phyloP scores from a whole-genome alignment of 2,329 filamentous ascomycete species.

The Beauveria sp. region DNA sequence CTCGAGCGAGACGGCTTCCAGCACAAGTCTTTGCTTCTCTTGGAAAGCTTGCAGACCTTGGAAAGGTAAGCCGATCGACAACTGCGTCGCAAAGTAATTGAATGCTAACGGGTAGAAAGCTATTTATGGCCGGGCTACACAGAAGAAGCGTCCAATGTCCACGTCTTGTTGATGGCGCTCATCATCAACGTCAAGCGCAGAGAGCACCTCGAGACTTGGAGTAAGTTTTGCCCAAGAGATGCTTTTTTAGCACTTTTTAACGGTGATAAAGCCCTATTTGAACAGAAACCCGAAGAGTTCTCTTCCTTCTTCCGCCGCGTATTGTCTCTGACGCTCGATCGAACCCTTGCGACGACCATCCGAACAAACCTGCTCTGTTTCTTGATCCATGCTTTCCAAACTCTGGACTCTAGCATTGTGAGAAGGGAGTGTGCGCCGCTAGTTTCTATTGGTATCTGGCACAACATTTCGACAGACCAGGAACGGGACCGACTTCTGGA shows the following conservation, averaged over 20 bases:
- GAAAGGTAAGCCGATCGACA: conserved; percentile 55
- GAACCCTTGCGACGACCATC: conserved; percentile 58
- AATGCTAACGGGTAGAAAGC: conserved; percentile 35
- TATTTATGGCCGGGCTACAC: conserved; percentile 94
- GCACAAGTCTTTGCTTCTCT: conserved; percentile 66
- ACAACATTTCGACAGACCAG: conserved; percentile 75
- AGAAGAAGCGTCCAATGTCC: conserved; percentile 78
- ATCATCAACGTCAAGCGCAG: conserved; percentile 83
- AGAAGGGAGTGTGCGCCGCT: conserved; percentile 94
- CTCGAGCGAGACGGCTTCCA: conserved; percentile 76
- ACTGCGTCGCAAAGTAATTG: background rate
- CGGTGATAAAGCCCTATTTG: conserved; percentile 57
- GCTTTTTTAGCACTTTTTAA: conserved; percentile 10
- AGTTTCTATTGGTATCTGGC: conserved; percentile 92
- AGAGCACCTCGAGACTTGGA: conserved; percentile 83
- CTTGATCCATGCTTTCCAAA: conserved; percentile 87
- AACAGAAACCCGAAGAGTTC: conserved; percentile 71
- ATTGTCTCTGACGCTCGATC: conserved; percentile 76
- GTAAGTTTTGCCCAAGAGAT: conserved; percentile 34
- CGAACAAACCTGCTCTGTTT: conserved; percentile 82
- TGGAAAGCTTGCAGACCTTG: conserved; percentile 85
- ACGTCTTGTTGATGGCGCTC: conserved; percentile 78
- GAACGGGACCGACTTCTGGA: conserved; percentile 67
- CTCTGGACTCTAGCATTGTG: conserved; percentile 78
- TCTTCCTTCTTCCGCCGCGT: conserved; percentile 83